Conservation (phyloP, 164 flowering plant genomes). For the Hamamelis virginiana region DNA sequence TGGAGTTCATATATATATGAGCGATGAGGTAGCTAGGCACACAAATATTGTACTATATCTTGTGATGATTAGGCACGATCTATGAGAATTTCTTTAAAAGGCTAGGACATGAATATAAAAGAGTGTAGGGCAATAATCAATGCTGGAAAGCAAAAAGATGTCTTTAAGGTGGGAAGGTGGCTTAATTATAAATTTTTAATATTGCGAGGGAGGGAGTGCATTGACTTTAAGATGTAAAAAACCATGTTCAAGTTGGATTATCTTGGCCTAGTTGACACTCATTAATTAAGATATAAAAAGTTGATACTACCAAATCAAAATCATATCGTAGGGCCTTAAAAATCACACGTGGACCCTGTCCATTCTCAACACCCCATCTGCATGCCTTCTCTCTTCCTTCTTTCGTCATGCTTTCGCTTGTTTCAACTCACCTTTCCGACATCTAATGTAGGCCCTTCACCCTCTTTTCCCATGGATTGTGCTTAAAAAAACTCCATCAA, state of each 20-base stretch:
- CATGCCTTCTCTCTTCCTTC: conserved; percentile 30
- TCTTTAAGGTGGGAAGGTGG: conserved; percentile 1
- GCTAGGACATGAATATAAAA: conserved; percentile 1
- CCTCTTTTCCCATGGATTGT: conserved; percentile 6
- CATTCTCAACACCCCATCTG: conserved; percentile 20
- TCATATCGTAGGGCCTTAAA: conserved; percentile 28
- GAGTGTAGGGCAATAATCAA: conserved; percentile 8
- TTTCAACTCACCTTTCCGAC: conserved; percentile 27
- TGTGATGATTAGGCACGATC: conserved; percentile 15
- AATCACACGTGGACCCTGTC: conserved; percentile 38
- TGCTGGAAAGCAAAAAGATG: conserved; percentile 13
- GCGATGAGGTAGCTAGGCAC: too few species aligned
- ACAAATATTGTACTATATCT: not conserved
- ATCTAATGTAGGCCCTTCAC: conserved; percentile 17
- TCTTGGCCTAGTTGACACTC: conserved; percentile 25
- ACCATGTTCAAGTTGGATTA: conserved; percentile 10
- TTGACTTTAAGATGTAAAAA: conserved; percentile 31
- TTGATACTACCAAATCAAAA: conserved; percentile 21
- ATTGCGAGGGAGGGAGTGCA: conserved; percentile 19
- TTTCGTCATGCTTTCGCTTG: conserved; percentile 70
- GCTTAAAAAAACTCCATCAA: conserved; percentile 19
- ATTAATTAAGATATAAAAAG: conserved; percentile 20
- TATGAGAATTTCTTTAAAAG: not conserved
- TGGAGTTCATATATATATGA: conserved; percentile 9
- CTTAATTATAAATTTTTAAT: too few species aligned